Conservation (phyloP, 495 filamentous ascomycete species). For the Haplographium delicatum region DNA sequence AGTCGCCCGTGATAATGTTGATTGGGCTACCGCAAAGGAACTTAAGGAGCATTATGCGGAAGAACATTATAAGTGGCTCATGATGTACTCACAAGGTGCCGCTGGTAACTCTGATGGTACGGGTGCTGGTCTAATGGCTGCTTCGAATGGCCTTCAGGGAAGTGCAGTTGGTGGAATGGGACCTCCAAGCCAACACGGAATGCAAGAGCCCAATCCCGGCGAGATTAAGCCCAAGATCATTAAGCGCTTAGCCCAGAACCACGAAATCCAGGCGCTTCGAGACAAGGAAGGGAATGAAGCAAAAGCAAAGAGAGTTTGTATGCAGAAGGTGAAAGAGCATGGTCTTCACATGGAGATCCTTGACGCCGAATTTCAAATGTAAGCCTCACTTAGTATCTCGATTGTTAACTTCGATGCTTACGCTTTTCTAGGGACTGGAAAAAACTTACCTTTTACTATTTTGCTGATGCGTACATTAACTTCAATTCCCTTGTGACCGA, state of each 20-base stretch:
- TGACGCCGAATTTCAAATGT: constrained; percentile 99
- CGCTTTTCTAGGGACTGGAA: constrained; percentile 80
- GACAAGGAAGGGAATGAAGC: constrained; percentile 98
- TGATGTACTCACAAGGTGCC: constrained; percentile 88
- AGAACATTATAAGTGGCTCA: constrained; percentile 93
- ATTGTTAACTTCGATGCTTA: constrained; percentile 5
- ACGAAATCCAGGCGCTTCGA: constrained; percentile 79
- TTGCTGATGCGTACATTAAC: constrained; percentile 96
- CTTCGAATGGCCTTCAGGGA: constrained; percentile 53
- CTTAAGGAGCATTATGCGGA: constrained; percentile 83
- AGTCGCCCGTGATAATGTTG: constrained; percentile 79
- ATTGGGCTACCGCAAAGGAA: constrained; percentile 77
- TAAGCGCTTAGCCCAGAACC: constrained; percentile 83
- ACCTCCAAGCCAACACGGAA: constrained; percentile 61
- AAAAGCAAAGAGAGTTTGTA: constrained; percentile 92
- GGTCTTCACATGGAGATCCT: constrained; percentile 96
- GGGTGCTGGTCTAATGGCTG: constrained; percentile 49
- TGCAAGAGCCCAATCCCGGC: constrained; percentile 64
- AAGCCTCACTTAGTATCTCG: constrained; percentile 35
- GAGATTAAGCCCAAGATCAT: constrained; percentile 95
- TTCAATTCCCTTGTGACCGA: constrained; percentile 97
- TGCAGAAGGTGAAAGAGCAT: constrained; percentile 93
- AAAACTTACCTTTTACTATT: constrained; percentile 98
- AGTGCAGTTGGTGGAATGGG: constrained; percentile 73
- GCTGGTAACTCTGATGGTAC: constrained; percentile 51